A percentile compares a stretch with the other conserved stretches of the same genome.
Conservation (phyloP, 1,284 basidiomycete species). For the Coniferiporia weirii region DNA sequence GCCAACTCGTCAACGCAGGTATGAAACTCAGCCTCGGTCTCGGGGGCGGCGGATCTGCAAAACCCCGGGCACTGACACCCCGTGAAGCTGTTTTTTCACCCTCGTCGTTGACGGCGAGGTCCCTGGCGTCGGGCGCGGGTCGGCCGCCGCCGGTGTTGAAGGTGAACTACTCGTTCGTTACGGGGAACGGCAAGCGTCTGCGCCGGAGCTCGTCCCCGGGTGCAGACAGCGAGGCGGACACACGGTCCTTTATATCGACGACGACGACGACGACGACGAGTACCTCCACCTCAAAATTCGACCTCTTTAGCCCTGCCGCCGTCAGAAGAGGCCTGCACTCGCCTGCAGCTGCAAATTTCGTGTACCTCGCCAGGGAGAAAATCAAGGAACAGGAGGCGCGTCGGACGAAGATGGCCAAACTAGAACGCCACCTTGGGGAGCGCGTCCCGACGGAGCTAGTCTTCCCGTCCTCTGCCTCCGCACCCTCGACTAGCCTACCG, state of each 20-base stretch:
- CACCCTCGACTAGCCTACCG: neutral
- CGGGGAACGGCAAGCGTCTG: neutral
- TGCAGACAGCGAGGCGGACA: neutral
- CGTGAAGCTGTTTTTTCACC: neutral
- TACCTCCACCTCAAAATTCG: slow-evolving; percentile 1
- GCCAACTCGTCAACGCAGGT: neutral
- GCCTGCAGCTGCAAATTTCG: neutral
- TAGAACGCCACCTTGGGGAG: slow-evolving; percentile 37
- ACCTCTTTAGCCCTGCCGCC: slow-evolving; percentile 1
- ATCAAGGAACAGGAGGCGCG: slow-evolving; percentile 17
- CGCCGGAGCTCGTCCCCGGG: neutral
- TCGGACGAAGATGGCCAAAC: slow-evolving; percentile 34
- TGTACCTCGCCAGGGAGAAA: neutral
- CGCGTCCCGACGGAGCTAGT: slow-evolving; percentile 35
- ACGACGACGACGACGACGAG: neutral
- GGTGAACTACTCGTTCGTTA: slow-evolving; percentile 7
- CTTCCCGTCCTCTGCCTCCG: slow-evolving; percentile 15
- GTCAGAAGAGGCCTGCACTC: neutral
- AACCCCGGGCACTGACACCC: neutral
- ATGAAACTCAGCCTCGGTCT: neutral
- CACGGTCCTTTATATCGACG: slow-evolving; percentile 9
- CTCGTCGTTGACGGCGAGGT: neutral
- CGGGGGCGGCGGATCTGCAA: neutral
- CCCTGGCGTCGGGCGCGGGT: neutral
- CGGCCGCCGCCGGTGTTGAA: slow-evolving; percentile 13